Base-by-base conservation (phyloP, 129 eudicot species). In the Helianthus tuberosus region DNA sequence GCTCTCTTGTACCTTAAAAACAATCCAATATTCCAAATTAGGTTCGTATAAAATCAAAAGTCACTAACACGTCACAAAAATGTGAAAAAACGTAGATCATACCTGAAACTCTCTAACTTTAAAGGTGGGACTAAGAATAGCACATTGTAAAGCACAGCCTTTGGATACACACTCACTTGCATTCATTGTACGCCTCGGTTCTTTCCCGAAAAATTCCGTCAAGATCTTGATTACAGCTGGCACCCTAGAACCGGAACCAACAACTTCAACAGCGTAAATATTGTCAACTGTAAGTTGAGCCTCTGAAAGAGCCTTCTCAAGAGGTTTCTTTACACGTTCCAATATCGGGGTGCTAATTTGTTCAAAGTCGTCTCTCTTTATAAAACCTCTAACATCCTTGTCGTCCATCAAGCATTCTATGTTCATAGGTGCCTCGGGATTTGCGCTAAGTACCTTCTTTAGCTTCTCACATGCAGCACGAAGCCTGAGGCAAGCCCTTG, bases 161-260 rank as follows among this genome's bases (percentile, higher is more conserved):
- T 90, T 93, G 4, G 98, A 85, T 38, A 93, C 96, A 76, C 96
- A 93, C 73, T 94, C 98, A 77, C 97, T 94, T 11, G 97, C 98
- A 36, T 90, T 94, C 98, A 90, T 93, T 52, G 98, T 90, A 17
- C 98, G 89, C 67, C 97, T 84, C 5, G 98, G 97, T 69, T 94
- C 98, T 82, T 94, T 94, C 29, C 93, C 96, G 20, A 93, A 93
- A 70, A 90, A 93, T 68, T 93, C 98, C 0, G 96, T 83, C 88
- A 93, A 77, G 17, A 93, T 93, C 86, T 79, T 90, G 48, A 93
- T 82, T 1, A 93, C 72, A 0, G 98, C 97, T 68, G 98, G 98
- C 11, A 93, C 93, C 53, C 98, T 83, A 17, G 98, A 93, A 23
- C 96, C 92, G 36, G 98, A 94, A 61, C 98, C 98, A 70, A 90